phyloP scores from a whole-genome alignment of 345 rosid species.

The Eucalyptus regnans region DNA sequence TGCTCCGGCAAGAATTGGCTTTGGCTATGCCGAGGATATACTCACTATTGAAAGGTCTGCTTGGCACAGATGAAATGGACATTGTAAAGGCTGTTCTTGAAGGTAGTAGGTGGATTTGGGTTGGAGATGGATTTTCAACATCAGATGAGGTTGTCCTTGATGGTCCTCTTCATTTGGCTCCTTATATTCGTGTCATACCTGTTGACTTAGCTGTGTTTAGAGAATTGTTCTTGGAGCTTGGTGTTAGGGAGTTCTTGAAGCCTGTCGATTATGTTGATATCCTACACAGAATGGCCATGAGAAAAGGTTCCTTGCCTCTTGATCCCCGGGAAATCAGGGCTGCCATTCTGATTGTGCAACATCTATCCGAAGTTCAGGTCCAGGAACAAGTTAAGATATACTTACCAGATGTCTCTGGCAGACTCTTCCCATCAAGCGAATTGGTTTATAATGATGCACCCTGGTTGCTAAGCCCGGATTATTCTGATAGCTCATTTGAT shows the following conservation, averaged over 20 bases:
- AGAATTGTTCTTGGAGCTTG: slow-evolving; percentile 78
- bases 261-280: slow-evolving; percentile 78
- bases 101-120: slow-evolving; percentile 99
- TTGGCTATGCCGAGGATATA: slow-evolving; percentile 88
- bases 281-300: slow-evolving; percentile 65
- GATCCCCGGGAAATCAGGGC: slow-evolving; percentile 73
- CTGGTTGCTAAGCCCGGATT: slow-evolving; percentile 80
- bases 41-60: slow-evolving; percentile 54
- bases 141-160: slow-evolving; percentile 86
- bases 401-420: slow-evolving; percentile 78
- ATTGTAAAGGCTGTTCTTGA: slow-evolving; percentile 93
- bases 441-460: slow-evolving; percentile 96
- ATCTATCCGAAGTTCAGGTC: slow-evolving; percentile 70
- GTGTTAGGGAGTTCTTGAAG: slow-evolving; percentile 70
- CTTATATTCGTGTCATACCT: slow-evolving; percentile 87
- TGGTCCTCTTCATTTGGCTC: slow-evolving; percentile 92
- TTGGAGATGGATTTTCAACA: slow-evolving; percentile 96
- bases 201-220: slow-evolving; percentile 83
- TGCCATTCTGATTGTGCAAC: slow-evolving; percentile 74
- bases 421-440: slow-evolving; percentile 63
- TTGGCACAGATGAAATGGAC: slow-evolving; percentile 91
- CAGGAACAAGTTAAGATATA: slow-evolving; percentile 52
- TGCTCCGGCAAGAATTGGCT: slow-evolving; percentile 77
- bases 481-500: slow-evolving; percentile 31
- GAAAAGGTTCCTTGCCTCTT: slow-evolving; percentile 62